Percentiles rank a stretch among this genome's conserved stretches.
Evolutionary conservation across 495 filamentous ascomycete genomes (phyloP).

Genomic region (Aspergillus diversus): DNA sequence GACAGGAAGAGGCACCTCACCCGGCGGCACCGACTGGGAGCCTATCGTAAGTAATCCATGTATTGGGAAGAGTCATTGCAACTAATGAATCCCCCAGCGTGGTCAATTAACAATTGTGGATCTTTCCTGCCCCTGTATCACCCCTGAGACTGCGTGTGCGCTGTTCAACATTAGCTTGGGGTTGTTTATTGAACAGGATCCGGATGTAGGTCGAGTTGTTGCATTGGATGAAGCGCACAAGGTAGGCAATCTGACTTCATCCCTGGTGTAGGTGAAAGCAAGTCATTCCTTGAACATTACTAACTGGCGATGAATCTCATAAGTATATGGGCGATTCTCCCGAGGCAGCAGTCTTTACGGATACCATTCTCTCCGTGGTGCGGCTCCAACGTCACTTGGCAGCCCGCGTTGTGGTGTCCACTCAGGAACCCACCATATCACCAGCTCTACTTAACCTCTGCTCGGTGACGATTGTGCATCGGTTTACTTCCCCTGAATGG

Average conservation of each 20-base stretch:
- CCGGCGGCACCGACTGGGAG: conserved; percentile 14
- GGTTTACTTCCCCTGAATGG: conserved; percentile 76
- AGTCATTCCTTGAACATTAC: neutral
- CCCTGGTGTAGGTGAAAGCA: neutral
- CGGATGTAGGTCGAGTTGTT: conserved; percentile 50
- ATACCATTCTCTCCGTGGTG: conserved; percentile 7
- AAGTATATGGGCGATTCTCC: conserved; percentile 6
- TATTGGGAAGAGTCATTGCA: neutral
- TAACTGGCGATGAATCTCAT: neutral
- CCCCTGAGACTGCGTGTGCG: conserved; percentile 64
- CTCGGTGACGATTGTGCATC: conserved; percentile 74
- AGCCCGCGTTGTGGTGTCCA: conserved; percentile 69
- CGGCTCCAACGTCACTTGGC: conserved; percentile 37
- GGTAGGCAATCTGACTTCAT: conserved; percentile 28
- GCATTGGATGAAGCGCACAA: conserved; percentile 65
- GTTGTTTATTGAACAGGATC: conserved; percentile 61
- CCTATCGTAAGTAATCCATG: conserved; percentile 37
- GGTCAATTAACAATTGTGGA: conserved; percentile 73
- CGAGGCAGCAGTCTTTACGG: neutral
- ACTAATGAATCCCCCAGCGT: neutral
- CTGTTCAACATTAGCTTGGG: conserved; percentile 72
- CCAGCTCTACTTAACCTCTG: conserved; percentile 69
- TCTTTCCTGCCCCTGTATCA: conserved; percentile 72
- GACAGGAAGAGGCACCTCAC: neutral
- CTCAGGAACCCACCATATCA: conserved; percentile 79